Percentiles rank a stretch among this genome's conserved stretches.
Conservation (phyloP, 352 stramenopile species). For the Pythium rhizo-oryzae region DNA sequence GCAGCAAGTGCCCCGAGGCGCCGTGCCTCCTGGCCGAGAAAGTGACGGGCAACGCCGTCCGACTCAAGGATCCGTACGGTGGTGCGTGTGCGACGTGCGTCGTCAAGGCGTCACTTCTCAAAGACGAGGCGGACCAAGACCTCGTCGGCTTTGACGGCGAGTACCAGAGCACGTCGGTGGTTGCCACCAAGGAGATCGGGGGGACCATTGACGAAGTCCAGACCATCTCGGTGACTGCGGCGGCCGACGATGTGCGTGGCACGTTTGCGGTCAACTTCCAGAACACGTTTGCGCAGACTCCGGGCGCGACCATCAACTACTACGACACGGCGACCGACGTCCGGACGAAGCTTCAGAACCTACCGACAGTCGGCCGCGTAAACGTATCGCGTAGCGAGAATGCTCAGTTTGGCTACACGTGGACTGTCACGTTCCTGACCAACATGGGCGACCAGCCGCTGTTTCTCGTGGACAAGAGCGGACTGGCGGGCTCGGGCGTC, state of each 20-base stretch:
- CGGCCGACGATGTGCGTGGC: slow-evolving; percentile 46
- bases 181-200: slow-evolving; percentile 54
- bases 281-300: slow-evolving; percentile 40
- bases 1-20: slow-evolving; percentile 50
- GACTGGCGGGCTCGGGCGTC: slow-evolving; percentile 51
- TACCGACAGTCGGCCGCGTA: slow-evolving; percentile 61
- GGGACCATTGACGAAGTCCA: slow-evolving; percentile 72
- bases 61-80: slow-evolving; percentile 54
- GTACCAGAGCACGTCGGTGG: slow-evolving; percentile 44
- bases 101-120: slow-evolving; percentile 38
- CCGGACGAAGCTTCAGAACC: slow-evolving; percentile 70
- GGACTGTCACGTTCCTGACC: slow-evolving; percentile 69
- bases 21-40: slow-evolving; percentile 65
- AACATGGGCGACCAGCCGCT: slow-evolving; percentile 70
- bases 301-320: slow-evolving; percentile 57
- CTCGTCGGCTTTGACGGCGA: slow-evolving; percentile 45
- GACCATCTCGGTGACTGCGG: slow-evolving; percentile 46
- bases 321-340: slow-evolving; percentile 74
- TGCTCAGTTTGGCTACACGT: slow-evolving; percentile 52
- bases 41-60: slow-evolving; percentile 33
- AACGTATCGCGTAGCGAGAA: slow-evolving; percentile 60
- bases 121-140: slow-evolving; percentile 41
- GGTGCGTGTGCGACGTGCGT: slow-evolving; percentile 44
- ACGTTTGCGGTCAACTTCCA: slow-evolving; percentile 74
- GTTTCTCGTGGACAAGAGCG: slow-evolving; percentile 39